Evolutionary conservation across 352 stramenopile genomes (phyloP).

Genomic region (Globisporangium viniferum): DNA sequence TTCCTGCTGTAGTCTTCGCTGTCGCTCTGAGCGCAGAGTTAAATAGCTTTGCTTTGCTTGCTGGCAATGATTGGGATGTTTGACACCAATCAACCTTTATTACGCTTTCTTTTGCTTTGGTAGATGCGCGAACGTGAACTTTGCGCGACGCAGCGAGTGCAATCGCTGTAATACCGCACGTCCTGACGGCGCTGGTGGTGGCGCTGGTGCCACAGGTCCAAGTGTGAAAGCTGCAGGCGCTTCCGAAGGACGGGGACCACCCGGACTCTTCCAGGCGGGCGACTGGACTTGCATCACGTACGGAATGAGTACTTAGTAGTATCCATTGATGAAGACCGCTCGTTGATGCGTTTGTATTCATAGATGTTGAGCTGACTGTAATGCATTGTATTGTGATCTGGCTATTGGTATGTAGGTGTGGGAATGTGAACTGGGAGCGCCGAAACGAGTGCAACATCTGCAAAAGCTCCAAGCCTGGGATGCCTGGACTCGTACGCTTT

Average conservation of each 20-base stretch:
- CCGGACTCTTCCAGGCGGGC: slow-evolving; percentile 72
- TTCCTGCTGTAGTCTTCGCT: background rate
- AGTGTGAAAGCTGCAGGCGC: slow-evolving; percentile 27
- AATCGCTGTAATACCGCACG: slow-evolving; percentile 78
- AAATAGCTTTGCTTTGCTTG: background rate
- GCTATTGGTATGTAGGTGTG: slow-evolving; percentile 39
- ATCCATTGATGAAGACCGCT: background rate
- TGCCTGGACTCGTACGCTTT: slow-evolving; percentile 47
- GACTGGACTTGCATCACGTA: slow-evolving; percentile 85
- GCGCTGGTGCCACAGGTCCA: slow-evolving; percentile 5
- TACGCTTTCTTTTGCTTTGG: slow-evolving; percentile 1
- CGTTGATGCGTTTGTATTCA: background rate
- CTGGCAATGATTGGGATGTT: background rate
- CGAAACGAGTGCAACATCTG: slow-evolving; percentile 86
- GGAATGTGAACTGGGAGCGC: slow-evolving; percentile 87
- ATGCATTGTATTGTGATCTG: background rate
- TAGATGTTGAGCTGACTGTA: too few relatives aligned
- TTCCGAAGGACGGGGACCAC: slow-evolving; percentile 48
- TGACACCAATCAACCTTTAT: background rate
- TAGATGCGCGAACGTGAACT: slow-evolving; percentile 84
- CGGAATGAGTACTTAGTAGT: background rate
- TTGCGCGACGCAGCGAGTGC: slow-evolving; percentile 72
- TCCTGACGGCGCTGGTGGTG: slow-evolving; percentile 34
- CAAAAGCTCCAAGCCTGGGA: slow-evolving; percentile 74
- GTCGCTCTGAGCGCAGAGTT: background rate